Conservation (phyloP, 2,329 filamentous ascomycete species). For the Parasarocladium wereldwijsianum region DNA sequence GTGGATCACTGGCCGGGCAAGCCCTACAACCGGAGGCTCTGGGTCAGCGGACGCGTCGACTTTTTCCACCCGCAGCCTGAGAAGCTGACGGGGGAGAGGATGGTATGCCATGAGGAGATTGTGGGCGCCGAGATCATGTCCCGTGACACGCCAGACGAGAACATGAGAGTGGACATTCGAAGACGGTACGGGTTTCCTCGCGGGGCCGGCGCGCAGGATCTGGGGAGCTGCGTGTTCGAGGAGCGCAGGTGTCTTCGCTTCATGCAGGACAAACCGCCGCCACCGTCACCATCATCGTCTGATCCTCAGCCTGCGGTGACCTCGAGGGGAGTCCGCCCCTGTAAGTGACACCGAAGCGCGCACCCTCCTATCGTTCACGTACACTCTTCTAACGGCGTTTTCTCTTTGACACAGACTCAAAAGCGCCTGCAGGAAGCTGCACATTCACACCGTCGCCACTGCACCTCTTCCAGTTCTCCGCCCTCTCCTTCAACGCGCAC, state of each 20-base stretch:
- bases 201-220: constrained; percentile 10
- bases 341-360: too few relatives aligned
- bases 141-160: constrained; percentile 32
- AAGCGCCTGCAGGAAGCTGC: constrained; percentile 24
- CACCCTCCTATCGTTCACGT: neutral
- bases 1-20: constrained; percentile 57
- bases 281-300: too few relatives aligned
- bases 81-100: constrained; percentile 19
- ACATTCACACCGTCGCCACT: constrained; percentile 49
- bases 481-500: constrained; percentile 85
- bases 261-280: too few relatives aligned
- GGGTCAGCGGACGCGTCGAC: constrained; percentile 87
- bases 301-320: too few relatives aligned
- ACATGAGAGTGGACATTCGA: constrained; percentile 36
- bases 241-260: constrained; percentile 39
- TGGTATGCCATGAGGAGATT: constrained; percentile 31
- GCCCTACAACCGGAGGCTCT: constrained; percentile 62
- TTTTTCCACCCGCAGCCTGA: too few relatives aligned
- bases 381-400: neutral
- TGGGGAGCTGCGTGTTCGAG: constrained; percentile 21
- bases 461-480: constrained; percentile 81
- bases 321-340: too few relatives aligned
- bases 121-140: constrained; percentile 21
- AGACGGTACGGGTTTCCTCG: constrained; percentile 27
- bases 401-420: constrained; percentile 15